Conservation (phyloP, 495 filamentous ascomycete species). For the Penicillium samsonianum region DNA sequence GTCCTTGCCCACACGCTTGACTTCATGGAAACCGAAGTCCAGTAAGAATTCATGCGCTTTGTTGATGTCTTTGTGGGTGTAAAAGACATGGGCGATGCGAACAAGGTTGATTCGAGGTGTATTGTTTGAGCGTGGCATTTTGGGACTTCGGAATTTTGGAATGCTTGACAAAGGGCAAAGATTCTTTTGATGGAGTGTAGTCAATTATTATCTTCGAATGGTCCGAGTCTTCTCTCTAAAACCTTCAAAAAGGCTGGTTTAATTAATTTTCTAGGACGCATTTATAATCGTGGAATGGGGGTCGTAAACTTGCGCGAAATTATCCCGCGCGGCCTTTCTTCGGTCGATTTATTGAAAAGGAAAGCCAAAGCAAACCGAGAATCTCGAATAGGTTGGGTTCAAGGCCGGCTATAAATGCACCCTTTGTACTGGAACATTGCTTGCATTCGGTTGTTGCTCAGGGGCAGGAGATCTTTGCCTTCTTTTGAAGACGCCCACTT, state of each 20-base stretch:
- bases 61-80: constrained; percentile 52
- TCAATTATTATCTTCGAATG: no score
- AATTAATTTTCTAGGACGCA: background rate
- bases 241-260: no score
- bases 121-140: background rate
- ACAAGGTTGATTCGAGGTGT: constrained; percentile 17
- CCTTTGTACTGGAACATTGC: no score
- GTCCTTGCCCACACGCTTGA: constrained; percentile 40
- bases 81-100: constrained; percentile 57
- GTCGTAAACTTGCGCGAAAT: background rate
- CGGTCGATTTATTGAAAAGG: background rate
- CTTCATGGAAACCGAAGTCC: constrained; percentile 56
- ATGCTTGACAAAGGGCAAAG: no score
- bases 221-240: no score
- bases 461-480: no score
- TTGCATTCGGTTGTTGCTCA: no score
- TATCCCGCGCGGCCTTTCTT: background rate
- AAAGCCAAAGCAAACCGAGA: no score
- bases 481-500: no score
- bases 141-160: background rate
- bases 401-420: no score
- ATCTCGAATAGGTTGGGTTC: no score
- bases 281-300: background rate
- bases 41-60: constrained; percentile 47
- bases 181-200: no score